These are phyloP conservation scores for Boletus subparvulus DNA, from an alignment of 768 basidiomycete genomes.

Conservation along the genomic window DNA sequence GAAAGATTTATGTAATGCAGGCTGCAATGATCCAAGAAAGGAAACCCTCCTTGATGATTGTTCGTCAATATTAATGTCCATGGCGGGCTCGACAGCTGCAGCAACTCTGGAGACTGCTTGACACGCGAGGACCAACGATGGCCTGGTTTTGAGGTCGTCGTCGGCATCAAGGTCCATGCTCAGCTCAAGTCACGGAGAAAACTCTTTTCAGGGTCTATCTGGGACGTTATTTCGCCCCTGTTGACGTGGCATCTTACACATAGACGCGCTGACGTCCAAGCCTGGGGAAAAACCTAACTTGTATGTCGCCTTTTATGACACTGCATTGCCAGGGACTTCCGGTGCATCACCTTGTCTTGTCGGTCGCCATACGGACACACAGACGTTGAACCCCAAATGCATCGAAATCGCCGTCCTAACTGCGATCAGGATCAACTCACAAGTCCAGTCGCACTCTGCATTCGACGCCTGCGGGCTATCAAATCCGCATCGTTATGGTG, in stretches of 20 bases:
- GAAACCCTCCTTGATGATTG: constrained; percentile 23
- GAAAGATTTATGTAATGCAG: too few species aligned
- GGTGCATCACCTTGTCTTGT: constrained; percentile 44
- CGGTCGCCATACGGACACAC: not conserved
- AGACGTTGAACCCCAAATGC: constrained; percentile 57
- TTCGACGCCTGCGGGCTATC: constrained; percentile 95
- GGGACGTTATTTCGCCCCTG: too few species aligned
- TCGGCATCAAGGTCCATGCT: constrained; percentile 95
- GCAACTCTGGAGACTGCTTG: constrained; percentile 10
- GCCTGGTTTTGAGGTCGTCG: constrained; percentile 87
- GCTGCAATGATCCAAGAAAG: constrained; percentile 11
- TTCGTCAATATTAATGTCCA: constrained; percentile 15
- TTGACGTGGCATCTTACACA: not conserved
- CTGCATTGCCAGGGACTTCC: constrained; percentile 91
- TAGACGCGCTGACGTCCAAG: constrained; percentile 45
- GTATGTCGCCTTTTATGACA: constrained; percentile 75
- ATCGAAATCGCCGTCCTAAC: constrained; percentile 80
- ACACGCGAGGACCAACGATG: constrained; percentile 43
- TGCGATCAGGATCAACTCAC: constrained; percentile 69
- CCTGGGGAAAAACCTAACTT: constrained; percentile 63
- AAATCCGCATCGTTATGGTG: constrained; percentile 94
- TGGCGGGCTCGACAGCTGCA: constrained; percentile 15
- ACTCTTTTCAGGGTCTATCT: constrained; percentile 73
- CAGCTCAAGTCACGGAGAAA: constrained; percentile 88
- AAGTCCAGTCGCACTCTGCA: constrained; percentile 67